These are phyloP conservation scores for Fusarium dlaminii DNA, from an alignment of 2,329 filamentous ascomycete species.

Conservation along the genomic window DNA sequence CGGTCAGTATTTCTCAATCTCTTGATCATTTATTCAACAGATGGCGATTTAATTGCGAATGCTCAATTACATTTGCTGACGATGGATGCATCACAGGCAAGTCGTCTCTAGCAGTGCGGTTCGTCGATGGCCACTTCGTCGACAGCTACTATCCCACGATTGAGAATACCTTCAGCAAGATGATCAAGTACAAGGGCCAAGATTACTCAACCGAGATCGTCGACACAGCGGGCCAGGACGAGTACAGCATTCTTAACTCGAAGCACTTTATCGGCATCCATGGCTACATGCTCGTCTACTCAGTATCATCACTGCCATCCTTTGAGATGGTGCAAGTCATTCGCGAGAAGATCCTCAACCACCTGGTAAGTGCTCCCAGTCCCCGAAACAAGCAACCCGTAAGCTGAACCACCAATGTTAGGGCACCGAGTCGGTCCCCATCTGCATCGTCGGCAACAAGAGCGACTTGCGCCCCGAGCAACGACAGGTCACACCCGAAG, in stretches of 20 bases:
- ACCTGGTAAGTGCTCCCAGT: constrained; percentile 72
- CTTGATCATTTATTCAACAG: neutral
- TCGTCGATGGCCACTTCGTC: constrained; percentile 97
- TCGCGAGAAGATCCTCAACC: constrained; percentile 95
- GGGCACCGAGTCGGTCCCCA: constrained; percentile 91
- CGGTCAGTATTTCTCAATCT: constrained; percentile 51
- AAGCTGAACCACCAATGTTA: constrained; percentile 48
- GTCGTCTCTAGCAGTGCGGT: constrained; percentile 95
- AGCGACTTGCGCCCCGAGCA: constrained; percentile 92
- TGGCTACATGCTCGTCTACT: constrained; percentile 98
- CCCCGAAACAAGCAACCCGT: neutral
- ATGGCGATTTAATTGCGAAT: neutral
- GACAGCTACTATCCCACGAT: constrained; percentile 99
- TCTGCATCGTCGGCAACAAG: constrained; percentile 97
- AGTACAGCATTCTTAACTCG: constrained; percentile 97
- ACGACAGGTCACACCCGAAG: constrained; percentile 86
- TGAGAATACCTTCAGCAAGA: constrained; percentile 97
- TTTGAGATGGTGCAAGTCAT: constrained; percentile 99
- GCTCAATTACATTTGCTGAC: constrained; percentile 9
- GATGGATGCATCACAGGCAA: constrained; percentile 71
- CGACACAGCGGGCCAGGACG: constrained; percentile 97
- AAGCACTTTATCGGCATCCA: constrained; percentile 99
- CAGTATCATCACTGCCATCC: constrained; percentile 90
- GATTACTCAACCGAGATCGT: constrained; percentile 97
- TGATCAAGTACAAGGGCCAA: constrained; percentile 91